phyloP scores from a whole-genome alignment of 495 filamentous ascomycete genomes.

The Chaetomium fimeti region DNA sequence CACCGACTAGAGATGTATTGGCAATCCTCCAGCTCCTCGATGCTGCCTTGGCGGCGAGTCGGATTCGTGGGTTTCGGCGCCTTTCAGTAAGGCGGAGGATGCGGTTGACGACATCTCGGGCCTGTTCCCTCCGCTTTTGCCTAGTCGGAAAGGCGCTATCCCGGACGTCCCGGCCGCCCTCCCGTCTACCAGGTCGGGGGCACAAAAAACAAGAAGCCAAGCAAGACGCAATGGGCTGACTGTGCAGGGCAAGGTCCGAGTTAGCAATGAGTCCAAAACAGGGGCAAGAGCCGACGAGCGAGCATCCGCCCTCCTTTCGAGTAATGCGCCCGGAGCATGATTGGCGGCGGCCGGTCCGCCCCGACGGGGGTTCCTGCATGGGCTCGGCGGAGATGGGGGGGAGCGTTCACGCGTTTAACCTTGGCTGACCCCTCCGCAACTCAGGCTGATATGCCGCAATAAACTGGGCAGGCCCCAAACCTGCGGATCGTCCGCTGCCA shows the following conservation, averaged over 20 bases:
- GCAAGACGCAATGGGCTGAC: conserved; percentile 1
- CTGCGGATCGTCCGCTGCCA: neutral
- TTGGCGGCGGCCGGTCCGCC: conserved; percentile 1
- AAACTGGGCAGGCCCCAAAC: conserved; percentile 1
- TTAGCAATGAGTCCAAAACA: neutral
- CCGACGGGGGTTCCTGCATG: conserved; percentile 12
- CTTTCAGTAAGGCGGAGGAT: neutral
- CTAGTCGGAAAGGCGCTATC: neutral
- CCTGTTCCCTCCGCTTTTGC: neutral
- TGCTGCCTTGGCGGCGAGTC: neutral
- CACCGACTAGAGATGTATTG: neutral
- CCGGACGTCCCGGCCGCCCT: neutral
- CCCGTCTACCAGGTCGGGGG: conserved; percentile 1
- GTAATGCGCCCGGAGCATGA: neutral
- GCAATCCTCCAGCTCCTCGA: neutral
- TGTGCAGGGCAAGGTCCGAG: neutral
- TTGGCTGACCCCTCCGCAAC: conserved; percentile 10
- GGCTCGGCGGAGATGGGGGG: neutral
- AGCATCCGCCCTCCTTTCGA: neutral
- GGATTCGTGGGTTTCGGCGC: neutral
- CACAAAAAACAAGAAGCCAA: neutral
- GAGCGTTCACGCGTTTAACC: neutral
- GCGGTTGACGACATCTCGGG: neutral
- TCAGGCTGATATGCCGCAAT: conserved; percentile 17
- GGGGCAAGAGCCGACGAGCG: neutral